Percentiles rank a stretch among this genome's conserved stretches.
These are phyloP conservation scores for Nicotiana sylvestris DNA, from an alignment of 257 asterid species.

Conservation along the genomic window DNA sequence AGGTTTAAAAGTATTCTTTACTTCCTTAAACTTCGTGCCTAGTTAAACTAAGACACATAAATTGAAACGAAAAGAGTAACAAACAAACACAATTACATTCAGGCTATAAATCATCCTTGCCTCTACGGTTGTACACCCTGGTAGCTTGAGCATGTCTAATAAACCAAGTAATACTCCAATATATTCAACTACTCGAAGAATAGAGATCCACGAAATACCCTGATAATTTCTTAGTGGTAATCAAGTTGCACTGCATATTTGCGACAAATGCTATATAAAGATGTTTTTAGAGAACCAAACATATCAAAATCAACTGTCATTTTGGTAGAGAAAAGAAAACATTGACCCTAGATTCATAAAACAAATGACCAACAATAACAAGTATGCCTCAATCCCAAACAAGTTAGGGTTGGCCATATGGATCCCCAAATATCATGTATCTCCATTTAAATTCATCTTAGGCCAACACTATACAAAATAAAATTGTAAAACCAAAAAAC, in stretches of 20 bases:
- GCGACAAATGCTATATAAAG: neutral
- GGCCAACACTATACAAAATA: neutral
- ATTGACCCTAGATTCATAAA: neutral
- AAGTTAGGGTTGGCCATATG: neutral
- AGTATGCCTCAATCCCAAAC: neutral
- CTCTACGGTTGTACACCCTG: neutral
- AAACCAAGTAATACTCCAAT: neutral
- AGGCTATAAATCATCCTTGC: neutral
- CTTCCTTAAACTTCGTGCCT: too few species aligned
- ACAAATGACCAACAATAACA: neutral
- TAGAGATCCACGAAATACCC: neutral
- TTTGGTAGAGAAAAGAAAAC: neutral
- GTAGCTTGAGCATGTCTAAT: neutral
- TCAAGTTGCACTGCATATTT: neutral
- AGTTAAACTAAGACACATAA: too few species aligned
- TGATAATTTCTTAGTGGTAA: neutral
- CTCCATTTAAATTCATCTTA: constrained; percentile 5
- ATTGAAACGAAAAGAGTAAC: neutral
- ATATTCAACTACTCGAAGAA: neutral
- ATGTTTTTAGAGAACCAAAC: neutral
- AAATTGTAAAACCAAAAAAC: neutral
- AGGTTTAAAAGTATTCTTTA: too few species aligned
- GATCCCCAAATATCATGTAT: neutral
- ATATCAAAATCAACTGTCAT: neutral
- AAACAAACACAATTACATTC: neutral